Conservation (phyloP, 495 filamentous ascomycete genomes). For the Hypoxylon trugodes region DNA sequence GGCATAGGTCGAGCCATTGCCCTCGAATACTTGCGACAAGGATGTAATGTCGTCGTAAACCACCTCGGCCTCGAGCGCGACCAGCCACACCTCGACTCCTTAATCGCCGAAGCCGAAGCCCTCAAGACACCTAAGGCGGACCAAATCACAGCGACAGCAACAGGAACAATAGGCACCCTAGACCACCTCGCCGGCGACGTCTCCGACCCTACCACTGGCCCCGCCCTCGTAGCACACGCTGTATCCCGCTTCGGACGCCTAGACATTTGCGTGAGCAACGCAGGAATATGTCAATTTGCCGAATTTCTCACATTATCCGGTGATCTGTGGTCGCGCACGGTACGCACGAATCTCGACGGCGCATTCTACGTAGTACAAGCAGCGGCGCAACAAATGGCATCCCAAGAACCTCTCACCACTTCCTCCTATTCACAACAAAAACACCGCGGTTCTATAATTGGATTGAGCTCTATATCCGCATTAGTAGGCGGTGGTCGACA, state of each 20-base stretch:
- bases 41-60: constrained; percentile 74
- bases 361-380: constrained; percentile 88
- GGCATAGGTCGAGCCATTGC: constrained; percentile 81
- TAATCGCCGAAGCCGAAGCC: constrained; percentile 61
- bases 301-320: constrained; percentile 77
- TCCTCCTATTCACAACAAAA: not conserved
- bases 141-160: not conserved
- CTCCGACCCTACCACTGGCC: constrained; percentile 68
- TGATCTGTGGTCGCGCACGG: constrained; percentile 68
- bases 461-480: constrained; percentile 81
- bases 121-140: constrained; percentile 29
- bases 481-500: constrained; percentile 84
- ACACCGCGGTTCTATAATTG: constrained; percentile 81
- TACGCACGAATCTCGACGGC: constrained; percentile 83
- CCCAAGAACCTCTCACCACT: constrained; percentile 54
- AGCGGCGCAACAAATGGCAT: constrained; percentile 80
- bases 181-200: constrained; percentile 73
- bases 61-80: constrained; percentile 69
- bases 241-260: constrained; percentile 67
- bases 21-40: constrained; percentile 74
- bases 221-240: constrained; percentile 62
- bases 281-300: constrained; percentile 84
- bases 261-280: constrained; percentile 88
- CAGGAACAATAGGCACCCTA: constrained; percentile 54
- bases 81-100: constrained; percentile 59